Percentiles rank a stretch among this genome's conserved stretches.
Evolutionary conservation across 2,329 filamentous ascomycete genomes (phyloP).

Genomic region (Exophiala dermatitidis): DNA sequence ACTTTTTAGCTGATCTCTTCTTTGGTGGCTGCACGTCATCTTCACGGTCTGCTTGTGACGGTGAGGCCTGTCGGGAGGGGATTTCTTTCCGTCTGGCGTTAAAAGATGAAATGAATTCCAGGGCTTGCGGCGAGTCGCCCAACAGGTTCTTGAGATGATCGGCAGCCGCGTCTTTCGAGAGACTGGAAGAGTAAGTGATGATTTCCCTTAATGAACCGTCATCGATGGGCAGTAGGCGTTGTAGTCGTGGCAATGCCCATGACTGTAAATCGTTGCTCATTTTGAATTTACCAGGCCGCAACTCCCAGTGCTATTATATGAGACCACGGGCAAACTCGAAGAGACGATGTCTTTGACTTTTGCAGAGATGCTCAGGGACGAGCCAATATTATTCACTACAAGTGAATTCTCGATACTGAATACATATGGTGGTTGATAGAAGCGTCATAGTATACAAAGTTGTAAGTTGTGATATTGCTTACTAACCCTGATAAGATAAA

Average conservation of each 20-base stretch:
- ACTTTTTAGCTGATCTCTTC: constrained; percentile 49
- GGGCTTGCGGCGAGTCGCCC: constrained; percentile 69
- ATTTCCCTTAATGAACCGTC: constrained; percentile 78
- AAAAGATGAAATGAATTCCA: constrained; percentile 66
- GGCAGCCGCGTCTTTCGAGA: constrained; percentile 69
- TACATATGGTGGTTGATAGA: no score
- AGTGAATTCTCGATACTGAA: no score
- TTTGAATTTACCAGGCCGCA: no score
- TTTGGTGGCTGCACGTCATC: constrained; percentile 24
- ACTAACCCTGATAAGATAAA: no score
- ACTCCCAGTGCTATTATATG: no score
- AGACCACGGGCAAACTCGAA: no score
- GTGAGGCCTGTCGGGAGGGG: constrained; percentile 16
- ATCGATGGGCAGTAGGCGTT: constrained; percentile 73
- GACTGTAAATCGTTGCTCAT: constrained; percentile 37
- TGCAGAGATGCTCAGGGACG: no score
- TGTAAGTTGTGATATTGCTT: no score
- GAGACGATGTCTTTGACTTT: no score
- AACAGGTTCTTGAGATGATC: constrained; percentile 83
- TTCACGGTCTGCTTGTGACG: not conserved
- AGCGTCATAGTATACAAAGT: no score
- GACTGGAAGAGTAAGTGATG: constrained; percentile 68
- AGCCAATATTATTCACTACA: no score
- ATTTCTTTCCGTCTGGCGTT: constrained; percentile 55
- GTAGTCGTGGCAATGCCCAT: constrained; percentile 65